A percentile compares a stretch with the other conserved stretches of the same genome.
Evolutionary conservation across 768 basidiomycete species (phyloP).

Genomic region (Glaciozyma martinii): DNA sequence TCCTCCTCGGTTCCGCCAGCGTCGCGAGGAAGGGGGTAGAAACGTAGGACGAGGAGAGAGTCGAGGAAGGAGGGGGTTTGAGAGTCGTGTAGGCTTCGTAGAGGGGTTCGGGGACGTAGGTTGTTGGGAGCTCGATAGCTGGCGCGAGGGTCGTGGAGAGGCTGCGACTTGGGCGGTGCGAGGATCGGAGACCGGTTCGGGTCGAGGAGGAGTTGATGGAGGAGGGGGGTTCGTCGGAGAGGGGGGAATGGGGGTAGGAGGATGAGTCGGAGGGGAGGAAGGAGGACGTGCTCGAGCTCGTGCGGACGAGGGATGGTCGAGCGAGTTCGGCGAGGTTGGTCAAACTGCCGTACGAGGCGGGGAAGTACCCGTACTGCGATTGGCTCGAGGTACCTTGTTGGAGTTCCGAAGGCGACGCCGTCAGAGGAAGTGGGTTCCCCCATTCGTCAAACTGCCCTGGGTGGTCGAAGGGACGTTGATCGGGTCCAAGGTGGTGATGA

Average conservation of each 20-base stretch:
- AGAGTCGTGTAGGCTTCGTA: not conserved
- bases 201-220: not conserved
- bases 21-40: not conserved
- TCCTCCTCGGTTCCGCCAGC: not conserved
- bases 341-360: not conserved
- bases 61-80: not conserved
- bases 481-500: not conserved
- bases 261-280: not conserved
- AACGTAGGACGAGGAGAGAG: not conserved
- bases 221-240: not conserved
- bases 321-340: not conserved
- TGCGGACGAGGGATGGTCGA: not conserved
- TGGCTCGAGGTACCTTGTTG: too few species aligned
- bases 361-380: not conserved
- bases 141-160: not conserved
- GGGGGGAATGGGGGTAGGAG: too few species aligned
- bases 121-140: slow-evolving; percentile 1
- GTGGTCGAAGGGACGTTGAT: not conserved
- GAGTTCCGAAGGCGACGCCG: not conserved
- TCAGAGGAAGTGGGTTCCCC: not conserved
- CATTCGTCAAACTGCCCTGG: not conserved
- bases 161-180: not conserved
- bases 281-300: not conserved
- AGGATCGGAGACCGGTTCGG: not conserved
- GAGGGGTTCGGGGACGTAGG: not conserved